These are phyloP conservation scores for Ogataea hybrid DNA, from an alignment of 1,139 yeast genomes.

Conservation along the genomic window DNA sequence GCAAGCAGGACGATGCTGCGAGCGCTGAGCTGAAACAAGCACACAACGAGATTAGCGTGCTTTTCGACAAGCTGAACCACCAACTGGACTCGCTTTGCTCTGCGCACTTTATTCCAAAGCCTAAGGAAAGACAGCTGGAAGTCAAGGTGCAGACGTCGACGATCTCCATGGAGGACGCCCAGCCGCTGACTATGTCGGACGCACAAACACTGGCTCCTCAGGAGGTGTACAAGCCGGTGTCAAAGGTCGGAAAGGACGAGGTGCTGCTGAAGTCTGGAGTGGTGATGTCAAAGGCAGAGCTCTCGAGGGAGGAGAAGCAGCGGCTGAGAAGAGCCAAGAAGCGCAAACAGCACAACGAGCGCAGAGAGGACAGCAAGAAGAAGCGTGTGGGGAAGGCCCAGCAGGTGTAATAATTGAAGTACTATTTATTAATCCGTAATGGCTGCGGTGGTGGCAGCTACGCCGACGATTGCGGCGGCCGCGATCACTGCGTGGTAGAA, in stretches of 20 bases:
- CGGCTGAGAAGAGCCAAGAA: conserved; percentile 83
- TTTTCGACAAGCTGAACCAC: conserved; percentile 63
- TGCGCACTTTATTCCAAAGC: conserved; percentile 92
- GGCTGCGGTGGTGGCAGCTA: conserved; percentile 33
- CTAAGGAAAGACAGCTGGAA: conserved; percentile 74
- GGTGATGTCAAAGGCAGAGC: conserved; percentile 79
- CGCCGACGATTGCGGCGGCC: conserved; percentile 26
- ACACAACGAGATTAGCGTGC: conserved; percentile 72
- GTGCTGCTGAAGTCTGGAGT: conserved; percentile 78
- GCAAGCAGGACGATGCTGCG: conserved; percentile 34
- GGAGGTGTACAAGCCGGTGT: conserved; percentile 73
- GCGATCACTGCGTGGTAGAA: conserved; percentile 26
- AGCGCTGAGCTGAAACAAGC: conserved; percentile 64
- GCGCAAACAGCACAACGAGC: conserved; percentile 52
- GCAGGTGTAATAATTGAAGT: background rate
- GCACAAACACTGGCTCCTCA: conserved; percentile 92
- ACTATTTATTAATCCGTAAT: conserved; percentile 13
- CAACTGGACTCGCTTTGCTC: conserved; percentile 86
- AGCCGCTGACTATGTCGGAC: conserved; percentile 77
- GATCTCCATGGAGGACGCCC: conserved; percentile 93
- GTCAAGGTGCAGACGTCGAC: conserved; percentile 78
- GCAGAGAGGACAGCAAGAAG: conserved; percentile 28
- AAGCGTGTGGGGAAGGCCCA: conserved; percentile 21
- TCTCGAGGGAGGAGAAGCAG: conserved; percentile 82
- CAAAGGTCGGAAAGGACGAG: conserved; percentile 51